These are phyloP conservation scores for Ichthyophthirius multifiliis DNA, from an alignment of 169 alveolate species.

Conservation along the genomic window DNA sequence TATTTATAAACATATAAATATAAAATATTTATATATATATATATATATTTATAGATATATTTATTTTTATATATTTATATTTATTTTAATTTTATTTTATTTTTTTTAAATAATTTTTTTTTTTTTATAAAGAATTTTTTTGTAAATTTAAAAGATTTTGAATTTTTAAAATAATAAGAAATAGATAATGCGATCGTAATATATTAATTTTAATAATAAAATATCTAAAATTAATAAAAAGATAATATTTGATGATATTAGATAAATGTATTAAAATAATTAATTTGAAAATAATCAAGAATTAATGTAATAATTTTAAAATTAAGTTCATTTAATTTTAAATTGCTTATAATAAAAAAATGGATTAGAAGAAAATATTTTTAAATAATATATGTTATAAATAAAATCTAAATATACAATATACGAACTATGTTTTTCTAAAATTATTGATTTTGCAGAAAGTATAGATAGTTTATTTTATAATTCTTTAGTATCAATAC, in stretches of 20 bases:
- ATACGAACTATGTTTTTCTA: conserved; percentile 50
- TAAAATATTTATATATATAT: conserved; percentile 18
- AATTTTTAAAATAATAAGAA: too few relatives aligned
- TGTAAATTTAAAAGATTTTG: too few relatives aligned
- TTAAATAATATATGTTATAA: conserved; percentile 15
- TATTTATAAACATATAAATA: neutral
- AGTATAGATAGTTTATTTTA: conserved; percentile 33
- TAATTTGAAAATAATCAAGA: conserved; percentile 37
- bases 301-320: conserved; percentile 52
- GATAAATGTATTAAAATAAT: conserved; percentile 42
- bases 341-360: conserved; percentile 27
- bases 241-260: conserved; percentile 50
- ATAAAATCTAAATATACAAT: conserved; percentile 43
- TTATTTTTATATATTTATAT: too few relatives aligned
- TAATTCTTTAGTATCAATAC: conserved; percentile 5
- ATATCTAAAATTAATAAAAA: neutral
- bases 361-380: neutral
- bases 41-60: too few relatives aligned
- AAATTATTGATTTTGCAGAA: conserved; percentile 38
- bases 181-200: too few relatives aligned
- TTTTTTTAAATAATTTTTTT: too few relatives aligned
- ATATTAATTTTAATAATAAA: too few relatives aligned
- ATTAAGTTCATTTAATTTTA: conserved; percentile 40
- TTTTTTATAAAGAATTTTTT: too few relatives aligned
- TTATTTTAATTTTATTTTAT: neutral